phyloP scores from a whole-genome alignment of 148 eudicot species.

The Nepenthes mirabilis region DNA sequence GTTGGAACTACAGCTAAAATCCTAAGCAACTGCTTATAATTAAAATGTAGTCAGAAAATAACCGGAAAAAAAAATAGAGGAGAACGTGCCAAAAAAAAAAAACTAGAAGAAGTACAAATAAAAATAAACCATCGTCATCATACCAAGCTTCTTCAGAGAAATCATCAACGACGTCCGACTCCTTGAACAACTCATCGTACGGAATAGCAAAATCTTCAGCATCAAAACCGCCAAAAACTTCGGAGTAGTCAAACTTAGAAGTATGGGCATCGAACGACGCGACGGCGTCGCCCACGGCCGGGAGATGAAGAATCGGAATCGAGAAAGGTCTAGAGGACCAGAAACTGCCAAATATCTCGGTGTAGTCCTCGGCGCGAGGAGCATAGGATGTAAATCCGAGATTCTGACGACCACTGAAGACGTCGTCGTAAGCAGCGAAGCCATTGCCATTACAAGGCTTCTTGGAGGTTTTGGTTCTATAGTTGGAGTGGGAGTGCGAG shows the following conservation, averaged over 20 bases:
- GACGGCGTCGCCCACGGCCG: conserved; percentile 21
- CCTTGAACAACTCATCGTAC: conserved; percentile 39
- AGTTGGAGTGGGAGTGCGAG: no score
- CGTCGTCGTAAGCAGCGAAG: not conserved
- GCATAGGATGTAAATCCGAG: conserved; percentile 17
- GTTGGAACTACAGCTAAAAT: no score
- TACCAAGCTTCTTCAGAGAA: conserved; percentile 66
- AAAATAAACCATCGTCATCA: not conserved
- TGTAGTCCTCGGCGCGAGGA: conserved; percentile 69
- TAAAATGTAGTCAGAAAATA: not conserved
- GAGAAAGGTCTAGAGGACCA: conserved; percentile 43
- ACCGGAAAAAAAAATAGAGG: no score
- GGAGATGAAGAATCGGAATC: conserved; percentile 81
- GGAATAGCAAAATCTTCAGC: no score
- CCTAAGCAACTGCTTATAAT: not conserved
- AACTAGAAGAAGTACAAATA: no score
- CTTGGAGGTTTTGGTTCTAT: no score
- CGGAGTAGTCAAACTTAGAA: conserved; percentile 40
- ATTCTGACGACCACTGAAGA: not conserved
- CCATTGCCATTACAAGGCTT: no score
- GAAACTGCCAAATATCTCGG: conserved; percentile 71
- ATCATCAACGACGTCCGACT: conserved; percentile 26
- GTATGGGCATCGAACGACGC: conserved; percentile 22
- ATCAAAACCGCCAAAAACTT: conserved; percentile 35
- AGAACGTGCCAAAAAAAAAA: no score